Evolutionary conservation across 1,284 basidiomycete genomes (phyloP).

Genomic region (Clitocybe nebularis): DNA sequence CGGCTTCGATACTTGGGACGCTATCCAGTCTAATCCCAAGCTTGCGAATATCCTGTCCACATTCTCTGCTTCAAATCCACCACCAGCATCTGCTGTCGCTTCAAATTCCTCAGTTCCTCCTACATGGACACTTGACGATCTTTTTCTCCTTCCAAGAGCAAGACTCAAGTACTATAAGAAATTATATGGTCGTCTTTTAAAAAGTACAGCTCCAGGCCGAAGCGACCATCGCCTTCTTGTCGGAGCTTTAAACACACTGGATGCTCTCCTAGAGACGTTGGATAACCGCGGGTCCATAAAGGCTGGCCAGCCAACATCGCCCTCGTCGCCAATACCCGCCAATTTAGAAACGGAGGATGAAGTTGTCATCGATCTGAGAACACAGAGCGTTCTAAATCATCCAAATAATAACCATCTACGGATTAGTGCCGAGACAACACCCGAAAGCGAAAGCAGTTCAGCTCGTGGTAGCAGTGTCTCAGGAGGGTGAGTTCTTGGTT

Average conservation of each 20-base stretch:
- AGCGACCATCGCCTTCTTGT: slow-evolving; percentile 85
- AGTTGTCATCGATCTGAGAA: slow-evolving; percentile 50
- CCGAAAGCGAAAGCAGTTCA: slow-evolving; percentile 45
- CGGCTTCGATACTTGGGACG: slow-evolving; percentile 83
- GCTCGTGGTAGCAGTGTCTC: slow-evolving; percentile 49
- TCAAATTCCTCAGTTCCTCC: slow-evolving; percentile 35
- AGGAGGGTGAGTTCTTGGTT: slow-evolving; percentile 48
- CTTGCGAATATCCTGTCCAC: slow-evolving; percentile 67
- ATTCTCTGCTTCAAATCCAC: slow-evolving; percentile 65
- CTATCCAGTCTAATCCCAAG: slow-evolving; percentile 72
- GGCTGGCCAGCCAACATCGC: slow-evolving; percentile 31
- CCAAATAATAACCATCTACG: slow-evolving; percentile 10
- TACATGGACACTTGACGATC: slow-evolving; percentile 81
- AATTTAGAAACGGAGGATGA: slow-evolving; percentile 41
- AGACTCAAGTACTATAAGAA: slow-evolving; percentile 92
- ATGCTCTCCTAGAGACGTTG: slow-evolving; percentile 65
- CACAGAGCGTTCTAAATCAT: slow-evolving; percentile 26
- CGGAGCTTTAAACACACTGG: slow-evolving; percentile 79
- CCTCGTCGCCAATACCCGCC: slow-evolving; percentile 19
- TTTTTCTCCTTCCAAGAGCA: slow-evolving; percentile 84
- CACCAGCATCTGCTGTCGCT: slow-evolving; percentile 41
- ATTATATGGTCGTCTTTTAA: slow-evolving; percentile 83
- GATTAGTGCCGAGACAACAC: slow-evolving; percentile 22
- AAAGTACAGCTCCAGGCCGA: slow-evolving; percentile 83
- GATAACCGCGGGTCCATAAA: slow-evolving; percentile 52